Evolutionary conservation across 495 filamentous ascomycete genomes (phyloP), one percentile per base, ranked within the genome.

Genomic region (Wilcoxina mikolae): DNA sequence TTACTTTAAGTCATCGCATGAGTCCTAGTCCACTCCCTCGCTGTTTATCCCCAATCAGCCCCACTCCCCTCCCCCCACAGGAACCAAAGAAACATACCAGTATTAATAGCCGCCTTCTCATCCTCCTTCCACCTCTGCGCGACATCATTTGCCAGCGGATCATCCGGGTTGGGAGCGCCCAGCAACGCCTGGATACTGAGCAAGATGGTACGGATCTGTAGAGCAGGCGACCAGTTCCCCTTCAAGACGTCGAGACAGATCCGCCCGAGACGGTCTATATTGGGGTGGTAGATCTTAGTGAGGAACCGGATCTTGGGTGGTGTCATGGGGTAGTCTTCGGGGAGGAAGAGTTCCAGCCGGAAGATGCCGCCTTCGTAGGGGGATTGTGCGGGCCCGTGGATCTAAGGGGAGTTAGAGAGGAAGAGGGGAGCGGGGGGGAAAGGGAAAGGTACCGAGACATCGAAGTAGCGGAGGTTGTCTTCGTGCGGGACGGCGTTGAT

Each of bases 251-350:
- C 91, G 50, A 99, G 68, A 68, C 51, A 54, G 51, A 54, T 54
- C 11, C 51, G 51, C 11, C 51, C 51, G 23, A 54, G 51, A 11
- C 51, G 35, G 22, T 54, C 51, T 57, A 99, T 95, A 68, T 99
- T 99, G 28, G 91, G 91, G 66, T 99, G 91, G 68, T 95, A 99
- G 68, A 99, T 99, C 70, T 94, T 95, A 59, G 91, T 99, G 18
- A 99, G 71, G 71, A 99, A 99, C 35, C 91, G 84, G 59, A 99
- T 95, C 73, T 95, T 95, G 11, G 91, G 91, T 25, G 91, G 91
- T 29, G 87, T 93, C 91, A 99, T 99, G 9, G 91, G 91, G 65
- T 99, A 99, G 70, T 99, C 91, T 64, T 99, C 91, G 29, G 91
- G 93, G n/a, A 99, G 76, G 71, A 99, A 99, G 5, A 99, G 78